phyloP scores from a whole-genome alignment of 2,329 filamentous ascomycete species.

The Fusarium papillatum region DNA sequence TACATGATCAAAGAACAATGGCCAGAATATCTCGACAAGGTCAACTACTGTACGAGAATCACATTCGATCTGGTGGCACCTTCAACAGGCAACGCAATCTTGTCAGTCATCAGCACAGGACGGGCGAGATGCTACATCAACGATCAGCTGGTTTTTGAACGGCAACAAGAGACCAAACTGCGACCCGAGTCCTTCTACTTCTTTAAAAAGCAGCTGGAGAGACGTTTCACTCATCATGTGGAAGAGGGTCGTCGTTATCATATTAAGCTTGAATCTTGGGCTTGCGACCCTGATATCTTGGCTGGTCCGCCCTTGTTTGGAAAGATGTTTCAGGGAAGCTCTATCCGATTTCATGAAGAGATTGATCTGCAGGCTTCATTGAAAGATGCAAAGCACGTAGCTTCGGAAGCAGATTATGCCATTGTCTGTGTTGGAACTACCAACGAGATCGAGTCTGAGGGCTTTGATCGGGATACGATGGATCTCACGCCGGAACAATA shows the following conservation, averaged over 20 bases:
- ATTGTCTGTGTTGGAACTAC: not conserved
- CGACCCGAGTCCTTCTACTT: not conserved
- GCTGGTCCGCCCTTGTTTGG: slow-evolving; percentile 9
- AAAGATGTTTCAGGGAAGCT: slow-evolving; percentile 23
- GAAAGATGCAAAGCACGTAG: not conserved
- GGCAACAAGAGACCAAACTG: not conserved
- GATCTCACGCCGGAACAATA: not conserved
- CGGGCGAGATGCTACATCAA: slow-evolving; percentile 16
- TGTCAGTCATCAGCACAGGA: slow-evolving; percentile 25
- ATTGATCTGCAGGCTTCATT: not conserved
- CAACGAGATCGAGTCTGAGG: not conserved
- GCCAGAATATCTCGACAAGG: slow-evolving; percentile 16
- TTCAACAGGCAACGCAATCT: slow-evolving; percentile 10
- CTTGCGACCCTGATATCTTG: slow-evolving; percentile 15
- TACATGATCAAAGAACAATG: slow-evolving; percentile 32
- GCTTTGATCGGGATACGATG: not conserved
- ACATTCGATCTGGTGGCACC: slow-evolving; percentile 11
- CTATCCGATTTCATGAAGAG: slow-evolving; percentile 17
- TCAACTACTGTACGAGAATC: slow-evolving; percentile 17
- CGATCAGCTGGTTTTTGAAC: not conserved
- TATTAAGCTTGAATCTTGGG: slow-evolving; percentile 11
- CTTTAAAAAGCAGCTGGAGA: not conserved
- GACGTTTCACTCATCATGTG: not conserved
- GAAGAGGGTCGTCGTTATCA: not conserved
- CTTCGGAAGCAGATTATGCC: not conserved